phyloP scores from a whole-genome alignment of 345 rosid species.

The Corchorus olitorius region DNA sequence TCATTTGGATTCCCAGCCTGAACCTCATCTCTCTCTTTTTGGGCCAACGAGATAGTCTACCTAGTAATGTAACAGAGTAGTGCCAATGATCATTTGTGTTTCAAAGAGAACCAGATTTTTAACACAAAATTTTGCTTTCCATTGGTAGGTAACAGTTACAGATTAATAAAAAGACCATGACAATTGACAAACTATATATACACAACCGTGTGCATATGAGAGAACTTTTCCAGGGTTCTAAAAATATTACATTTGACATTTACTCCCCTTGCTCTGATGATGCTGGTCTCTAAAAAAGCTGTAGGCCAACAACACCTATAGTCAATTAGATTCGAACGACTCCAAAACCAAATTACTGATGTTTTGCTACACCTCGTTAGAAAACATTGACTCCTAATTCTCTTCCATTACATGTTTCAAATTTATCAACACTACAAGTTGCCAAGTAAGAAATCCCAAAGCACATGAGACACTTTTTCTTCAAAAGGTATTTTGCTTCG shows the following conservation, averaged over 20 bases:
- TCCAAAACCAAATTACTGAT: constrained; percentile 1
- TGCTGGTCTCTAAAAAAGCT: constrained; percentile 19
- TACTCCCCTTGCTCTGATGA: constrained; percentile 10
- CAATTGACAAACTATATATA: constrained; percentile 23
- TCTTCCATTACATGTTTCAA: constrained; percentile 16
- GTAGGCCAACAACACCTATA: constrained; percentile 16
- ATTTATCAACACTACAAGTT: constrained; percentile 17
- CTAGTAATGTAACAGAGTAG: not conserved
- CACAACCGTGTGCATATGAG: constrained; percentile 19
- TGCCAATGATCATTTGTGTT: no score
- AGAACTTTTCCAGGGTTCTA: not conserved
- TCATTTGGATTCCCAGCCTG: no score
- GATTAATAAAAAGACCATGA: not conserved
- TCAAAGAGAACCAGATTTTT: not conserved
- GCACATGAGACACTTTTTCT: constrained; percentile 19
- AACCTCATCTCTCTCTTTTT: not conserved
- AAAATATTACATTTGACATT: not conserved
- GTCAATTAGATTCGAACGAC: not conserved
- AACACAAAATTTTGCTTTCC: not conserved
- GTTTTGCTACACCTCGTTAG: not conserved
- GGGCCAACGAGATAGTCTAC: not conserved
- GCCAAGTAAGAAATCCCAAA: constrained; percentile 10
- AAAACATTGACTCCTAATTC: constrained; percentile 10
- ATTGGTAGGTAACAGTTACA: not conserved
- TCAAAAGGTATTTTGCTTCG: not conserved